A percentile compares a stretch with the other conserved stretches of the same genome.
phyloP scores from a whole-genome alignment of 495 filamentous ascomycete genomes.

The Penicillium canescens region DNA sequence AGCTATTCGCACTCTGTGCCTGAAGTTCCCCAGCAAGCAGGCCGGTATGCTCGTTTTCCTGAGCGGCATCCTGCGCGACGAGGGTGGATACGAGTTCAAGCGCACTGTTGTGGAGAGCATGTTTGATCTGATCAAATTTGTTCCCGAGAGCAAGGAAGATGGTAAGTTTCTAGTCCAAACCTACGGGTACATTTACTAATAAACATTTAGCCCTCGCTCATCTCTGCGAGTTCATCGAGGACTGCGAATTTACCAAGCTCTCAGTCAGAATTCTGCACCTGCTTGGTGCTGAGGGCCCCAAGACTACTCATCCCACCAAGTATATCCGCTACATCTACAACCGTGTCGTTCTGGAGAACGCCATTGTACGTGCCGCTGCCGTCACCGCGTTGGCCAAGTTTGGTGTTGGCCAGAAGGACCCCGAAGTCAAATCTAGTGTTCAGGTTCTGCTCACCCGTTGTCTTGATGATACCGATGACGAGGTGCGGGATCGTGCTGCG shows the following conservation, averaged over 20 bases:
- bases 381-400: conserved; percentile 97
- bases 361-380: conserved; percentile 91
- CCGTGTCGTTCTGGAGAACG: conserved; percentile 95
- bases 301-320: conserved; percentile 93
- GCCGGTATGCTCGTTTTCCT: conserved; percentile 97
- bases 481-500: conserved; percentile 94
- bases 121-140: conserved; percentile 99
- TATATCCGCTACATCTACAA: conserved; percentile 99
- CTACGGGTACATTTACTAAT: conserved; percentile 1
- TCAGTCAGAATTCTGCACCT: conserved; percentile 94
- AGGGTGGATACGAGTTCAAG: conserved; percentile 99
- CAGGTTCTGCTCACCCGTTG: conserved; percentile 90
- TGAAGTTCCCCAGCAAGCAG: conserved; percentile 98
- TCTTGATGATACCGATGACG: conserved; percentile 95
- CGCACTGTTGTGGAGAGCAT: conserved; percentile 97
- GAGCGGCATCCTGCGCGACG: conserved; percentile 90
- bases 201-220: conserved; percentile 71
- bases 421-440: conserved; percentile 93
- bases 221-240: conserved; percentile 98
- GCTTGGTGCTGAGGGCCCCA: conserved; percentile 90
- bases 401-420: conserved; percentile 94
- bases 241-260: conserved; percentile 98
- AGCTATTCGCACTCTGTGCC: conserved; percentile 90
- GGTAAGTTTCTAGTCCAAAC: conserved; percentile 36
- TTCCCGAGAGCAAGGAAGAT: conserved; percentile 96